These are phyloP conservation scores for Colletotrichum tropicale DNA, from an alignment of 2,329 filamentous ascomycete genomes.

Conservation along the genomic window DNA sequence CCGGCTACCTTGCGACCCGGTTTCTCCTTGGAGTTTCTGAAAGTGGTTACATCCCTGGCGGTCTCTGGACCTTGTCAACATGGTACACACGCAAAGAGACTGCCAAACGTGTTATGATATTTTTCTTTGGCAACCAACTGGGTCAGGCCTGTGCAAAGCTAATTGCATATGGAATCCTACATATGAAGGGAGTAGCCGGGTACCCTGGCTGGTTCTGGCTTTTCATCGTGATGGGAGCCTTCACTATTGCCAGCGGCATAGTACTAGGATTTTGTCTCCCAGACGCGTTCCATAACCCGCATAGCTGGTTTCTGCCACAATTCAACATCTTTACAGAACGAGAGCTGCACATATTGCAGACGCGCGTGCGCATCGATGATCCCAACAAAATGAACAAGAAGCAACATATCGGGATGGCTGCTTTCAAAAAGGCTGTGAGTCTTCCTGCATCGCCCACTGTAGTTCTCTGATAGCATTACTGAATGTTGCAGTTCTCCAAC, in stretches of 20 bases:
- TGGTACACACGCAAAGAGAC: conserved; percentile 61
- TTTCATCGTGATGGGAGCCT: conserved; percentile 56
- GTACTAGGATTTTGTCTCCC: conserved; percentile 48
- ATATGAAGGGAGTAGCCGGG: conserved; percentile 51
- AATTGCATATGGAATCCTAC: conserved; percentile 51
- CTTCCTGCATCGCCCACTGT: background rate
- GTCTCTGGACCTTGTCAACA: conserved; percentile 54
- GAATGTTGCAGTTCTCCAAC: conserved; percentile 41
- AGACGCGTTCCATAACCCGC: conserved; percentile 47
- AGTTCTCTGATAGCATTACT: background rate
- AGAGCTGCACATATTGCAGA: conserved; percentile 45
- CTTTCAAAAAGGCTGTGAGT: conserved; percentile 48
- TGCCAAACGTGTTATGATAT: conserved; percentile 56
- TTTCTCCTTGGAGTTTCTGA: conserved; percentile 59
- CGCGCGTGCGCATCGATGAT: conserved; percentile 45
- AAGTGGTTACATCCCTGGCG: conserved; percentile 60
- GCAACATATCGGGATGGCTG: conserved; percentile 45
- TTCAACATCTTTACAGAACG: conserved; percentile 39
- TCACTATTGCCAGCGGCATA: conserved; percentile 50
- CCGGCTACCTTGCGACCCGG: conserved; percentile 51
- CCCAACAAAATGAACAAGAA: conserved; percentile 53
- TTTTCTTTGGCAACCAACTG: conserved; percentile 61
- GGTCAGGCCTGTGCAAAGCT: conserved; percentile 47
- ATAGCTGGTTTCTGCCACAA: conserved; percentile 42
- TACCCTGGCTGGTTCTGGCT: conserved; percentile 63